Percentiles rank a stretch among this genome's conserved stretches.
These are phyloP conservation scores for Dendrobium officinale DNA, from an alignment of 106 monocot species.

Conservation along the genomic window DNA sequence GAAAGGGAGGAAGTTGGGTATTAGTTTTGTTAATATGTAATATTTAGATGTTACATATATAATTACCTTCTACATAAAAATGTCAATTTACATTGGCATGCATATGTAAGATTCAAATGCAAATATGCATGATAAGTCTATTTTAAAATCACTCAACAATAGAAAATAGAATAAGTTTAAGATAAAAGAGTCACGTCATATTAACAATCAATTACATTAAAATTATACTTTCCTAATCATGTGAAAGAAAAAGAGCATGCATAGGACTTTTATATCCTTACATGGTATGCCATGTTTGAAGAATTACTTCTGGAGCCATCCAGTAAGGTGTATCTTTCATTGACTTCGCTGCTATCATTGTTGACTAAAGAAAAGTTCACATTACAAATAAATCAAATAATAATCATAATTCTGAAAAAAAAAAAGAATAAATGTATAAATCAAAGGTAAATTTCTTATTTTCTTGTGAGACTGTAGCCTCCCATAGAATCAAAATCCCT, in stretches of 20 bases:
- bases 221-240: background rate
- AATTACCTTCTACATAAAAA: too few relatives aligned
- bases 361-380: constrained; percentile 45
- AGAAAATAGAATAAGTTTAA: background rate
- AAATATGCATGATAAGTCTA: too few relatives aligned
- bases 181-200: background rate
- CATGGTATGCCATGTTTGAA: constrained; percentile 82
- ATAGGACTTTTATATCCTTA: constrained; percentile 27
- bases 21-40: too few relatives aligned
- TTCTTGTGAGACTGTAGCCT: background rate
- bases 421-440: background rate
- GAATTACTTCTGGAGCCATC: constrained; percentile 99
- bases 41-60: too few relatives aligned
- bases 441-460: background rate
- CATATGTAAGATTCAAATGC: too few relatives aligned
- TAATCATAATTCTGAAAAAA: background rate
- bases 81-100: too few relatives aligned
- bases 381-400: constrained; percentile 3
- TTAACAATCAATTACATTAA: background rate
- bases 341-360: constrained; percentile 85
- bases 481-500: background rate
- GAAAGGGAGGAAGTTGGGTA: too few relatives aligned
- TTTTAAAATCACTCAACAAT: background rate
- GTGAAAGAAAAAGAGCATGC: background rate
- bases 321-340: constrained; percentile 98